These are phyloP conservation scores for Rutidosis leptorrhynchoides DNA, from an alignment of 129 eudicot genomes.

Conservation along the genomic window DNA sequence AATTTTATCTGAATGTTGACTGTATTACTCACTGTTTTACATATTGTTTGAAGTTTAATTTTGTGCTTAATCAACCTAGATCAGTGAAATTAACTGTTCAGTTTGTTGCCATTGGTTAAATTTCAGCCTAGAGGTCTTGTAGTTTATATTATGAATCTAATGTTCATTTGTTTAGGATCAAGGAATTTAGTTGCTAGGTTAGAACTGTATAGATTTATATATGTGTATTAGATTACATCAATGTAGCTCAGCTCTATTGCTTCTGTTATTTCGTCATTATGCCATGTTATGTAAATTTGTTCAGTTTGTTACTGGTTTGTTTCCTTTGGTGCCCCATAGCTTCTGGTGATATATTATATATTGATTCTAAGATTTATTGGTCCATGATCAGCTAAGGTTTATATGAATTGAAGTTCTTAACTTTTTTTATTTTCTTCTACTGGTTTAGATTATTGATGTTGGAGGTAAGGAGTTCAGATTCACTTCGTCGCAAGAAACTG, in stretches of 20 bases:
- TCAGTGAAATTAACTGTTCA: conserved; percentile 11
- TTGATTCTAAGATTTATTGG: too few species aligned
- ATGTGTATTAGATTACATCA: neutral
- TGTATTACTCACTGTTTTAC: conserved; percentile 9
- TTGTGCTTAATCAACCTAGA: conserved; percentile 19
- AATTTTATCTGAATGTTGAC: conserved; percentile 4
- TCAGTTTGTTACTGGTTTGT: neutral
- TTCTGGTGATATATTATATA: too few species aligned
- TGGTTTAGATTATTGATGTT: conserved; percentile 72
- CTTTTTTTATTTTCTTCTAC: conserved; percentile 8
- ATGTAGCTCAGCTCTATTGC: conserved; percentile 18
- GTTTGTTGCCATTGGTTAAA: conserved; percentile 2
- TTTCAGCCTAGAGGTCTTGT: conserved; percentile 6
- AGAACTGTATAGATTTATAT: conserved; percentile 6
- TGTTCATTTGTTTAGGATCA: conserved; percentile 8
- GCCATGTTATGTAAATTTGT: neutral
- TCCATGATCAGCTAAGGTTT: too few species aligned
- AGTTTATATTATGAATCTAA: conserved; percentile 1
- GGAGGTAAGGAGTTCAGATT: conserved; percentile 89
- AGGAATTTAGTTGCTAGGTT: conserved; percentile 26
- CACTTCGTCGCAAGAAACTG: conserved; percentile 77
- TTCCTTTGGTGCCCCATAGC: neutral
- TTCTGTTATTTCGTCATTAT: neutral
- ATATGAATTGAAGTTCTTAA: neutral
- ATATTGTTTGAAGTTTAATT: neutral